These are phyloP conservation scores for Sanguinoderma infundibulare DNA, from an alignment of 1,284 basidiomycete genomes.

Conservation along the genomic window DNA sequence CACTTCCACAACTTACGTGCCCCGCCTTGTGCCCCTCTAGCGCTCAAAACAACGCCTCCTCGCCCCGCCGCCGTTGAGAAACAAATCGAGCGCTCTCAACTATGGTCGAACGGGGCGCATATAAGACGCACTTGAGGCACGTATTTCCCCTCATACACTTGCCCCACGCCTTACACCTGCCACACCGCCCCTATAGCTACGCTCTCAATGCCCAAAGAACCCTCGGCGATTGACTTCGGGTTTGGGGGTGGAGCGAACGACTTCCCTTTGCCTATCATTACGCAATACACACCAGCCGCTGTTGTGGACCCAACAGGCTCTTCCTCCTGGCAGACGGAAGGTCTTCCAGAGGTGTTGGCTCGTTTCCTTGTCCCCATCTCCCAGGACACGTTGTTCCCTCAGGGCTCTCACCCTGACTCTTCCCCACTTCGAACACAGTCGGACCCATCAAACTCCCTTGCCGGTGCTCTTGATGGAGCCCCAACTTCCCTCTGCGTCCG, in stretches of 20 bases:
- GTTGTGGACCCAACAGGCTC: neutral
- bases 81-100: neutral
- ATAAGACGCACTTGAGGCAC: neutral
- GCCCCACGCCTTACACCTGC: neutral
- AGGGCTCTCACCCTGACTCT: neutral
- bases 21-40: neutral
- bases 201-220: neutral
- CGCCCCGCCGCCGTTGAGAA: neutral
- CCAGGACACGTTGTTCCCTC: no score
- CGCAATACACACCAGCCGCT: neutral
- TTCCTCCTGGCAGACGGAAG: neutral
- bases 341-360: neutral
- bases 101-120: neutral
- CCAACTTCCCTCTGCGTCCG: neutral
- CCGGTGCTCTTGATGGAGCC: neutral
- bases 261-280: neutral
- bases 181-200: neutral
- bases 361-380: neutral
- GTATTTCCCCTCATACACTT: neutral
- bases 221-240: neutral
- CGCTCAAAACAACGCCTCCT: neutral
- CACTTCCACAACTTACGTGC: neutral
- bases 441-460: neutral
- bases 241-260: neutral
- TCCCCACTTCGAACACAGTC: neutral